Base-by-base conservation (phyloP, 768 basidiomycete species). In the Psilocybe subaeruginosa region DNA sequence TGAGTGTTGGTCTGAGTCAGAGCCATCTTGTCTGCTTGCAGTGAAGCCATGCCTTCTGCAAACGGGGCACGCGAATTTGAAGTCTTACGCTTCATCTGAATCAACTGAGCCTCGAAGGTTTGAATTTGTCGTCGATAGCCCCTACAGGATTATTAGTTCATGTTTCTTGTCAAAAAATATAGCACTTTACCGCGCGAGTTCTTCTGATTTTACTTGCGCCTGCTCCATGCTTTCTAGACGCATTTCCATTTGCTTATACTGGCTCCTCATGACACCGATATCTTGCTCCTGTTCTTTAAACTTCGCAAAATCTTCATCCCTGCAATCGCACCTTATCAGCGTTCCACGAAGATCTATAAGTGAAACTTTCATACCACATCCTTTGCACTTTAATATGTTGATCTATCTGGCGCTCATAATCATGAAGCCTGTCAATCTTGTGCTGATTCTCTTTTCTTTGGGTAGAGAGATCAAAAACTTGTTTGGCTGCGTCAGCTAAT, bases 361-460 rank as follows among this genome's bases (percentile, higher is more conserved):
- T 35, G 5, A 29, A 3, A 9, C 8, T 59, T 9, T 73, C 85
- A 31, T 72, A 92, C 95, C 94, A 97, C 65, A 94, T 74, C 54
- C 83, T 81, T 69, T 93, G 91, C 68, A 90, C 83, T 58, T 87
- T 85, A 46, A 89, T 77, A 61, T 93, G 83, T 68, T 95, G 91
- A 55, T 92, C 89, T 48, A 97, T 93, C 66, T 92, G 89, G n/a
- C 77, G 79, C 70, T 97, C 95, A 65, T 95, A 97, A 72, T 97
- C 93, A 53, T 81, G 77, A 46, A 97, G 78, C 16, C 91, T 84
- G 62, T 89, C 86, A 11, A 97, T 84, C 70, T 95, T 95, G 68
- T 91, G 91, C 61, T 88, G 84, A 49, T 82, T 88, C 73, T 92
- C 92, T 67, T 92, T 91, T 65, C 83, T 81, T 67, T 88, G 83